Percentiles rank a stretch among this genome's conserved stretches.
phyloP scores from a whole-genome alignment of 768 basidiomycete genomes.

The Kwoniella newhampshirensis region DNA sequence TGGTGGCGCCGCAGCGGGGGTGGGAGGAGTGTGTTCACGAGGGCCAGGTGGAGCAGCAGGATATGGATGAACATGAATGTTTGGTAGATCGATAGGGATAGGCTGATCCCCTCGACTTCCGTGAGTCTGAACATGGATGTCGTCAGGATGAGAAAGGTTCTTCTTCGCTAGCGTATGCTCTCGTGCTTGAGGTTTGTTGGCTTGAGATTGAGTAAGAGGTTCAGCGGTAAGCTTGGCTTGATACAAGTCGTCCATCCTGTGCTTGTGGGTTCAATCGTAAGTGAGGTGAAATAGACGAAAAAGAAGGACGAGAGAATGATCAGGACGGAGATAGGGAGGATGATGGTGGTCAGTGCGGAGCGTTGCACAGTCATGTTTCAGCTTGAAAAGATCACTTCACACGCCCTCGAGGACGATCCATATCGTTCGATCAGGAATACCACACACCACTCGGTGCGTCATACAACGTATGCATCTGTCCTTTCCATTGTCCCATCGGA shows the following conservation, averaged over 20 bases:
- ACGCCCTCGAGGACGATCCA: too few species aligned
- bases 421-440: neutral
- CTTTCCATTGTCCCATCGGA: neutral
- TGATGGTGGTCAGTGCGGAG: too few species aligned
- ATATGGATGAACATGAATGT: slow-evolving; percentile 37
- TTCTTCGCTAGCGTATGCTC: slow-evolving; percentile 7
- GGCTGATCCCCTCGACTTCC: slow-evolving; percentile 8
- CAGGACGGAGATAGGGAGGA: neutral
- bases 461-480: slow-evolving; percentile 1
- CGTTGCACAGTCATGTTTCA: too few species aligned
- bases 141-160: neutral
- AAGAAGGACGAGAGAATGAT: neutral
- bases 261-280: slow-evolving; percentile 1
- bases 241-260: slow-evolving; percentile 30
- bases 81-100: slow-evolving; percentile 36
- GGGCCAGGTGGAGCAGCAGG: slow-evolving; percentile 17
- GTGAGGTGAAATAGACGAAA: neutral
- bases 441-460: neutral
- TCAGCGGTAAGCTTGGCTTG: slow-evolving; percentile 30
- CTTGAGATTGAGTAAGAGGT: slow-evolving; percentile 22
- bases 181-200: neutral
- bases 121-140: slow-evolving; percentile 22
- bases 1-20: slow-evolving; percentile 8
- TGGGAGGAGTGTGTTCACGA: slow-evolving; percentile 5
- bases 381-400: too few species aligned